Base-by-base conservation (phyloP, 2,329 filamentous ascomycete species). In the Lizonia empirigonia region DNA sequence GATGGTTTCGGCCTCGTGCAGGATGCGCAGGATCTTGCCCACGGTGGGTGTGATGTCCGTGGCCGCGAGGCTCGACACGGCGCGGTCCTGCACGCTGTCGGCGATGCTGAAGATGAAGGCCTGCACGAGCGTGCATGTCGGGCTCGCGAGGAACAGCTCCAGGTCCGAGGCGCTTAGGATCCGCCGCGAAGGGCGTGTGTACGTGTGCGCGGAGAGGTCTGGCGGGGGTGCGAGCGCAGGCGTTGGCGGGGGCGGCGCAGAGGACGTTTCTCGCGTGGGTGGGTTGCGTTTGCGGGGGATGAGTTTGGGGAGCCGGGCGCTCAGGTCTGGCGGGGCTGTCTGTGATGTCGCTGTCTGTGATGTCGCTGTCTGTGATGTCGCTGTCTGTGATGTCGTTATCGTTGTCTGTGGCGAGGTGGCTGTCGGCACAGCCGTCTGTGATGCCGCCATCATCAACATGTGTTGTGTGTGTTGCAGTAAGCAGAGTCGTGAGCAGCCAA, bases 81-180 rank as follows among this genome's bases (percentile, higher is more conserved):
- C 84, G 22, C 80, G 84, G 67, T 89, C 86, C 40, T 85, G 78
- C 35, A 96, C 89, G 4, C 89, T 85, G 64, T 97, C 92, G 35
- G 91, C 87, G 18, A 99, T 84, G 8, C 84, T 83, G 73, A 96
- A 97, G 55, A 97, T 81, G 76, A 96, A 99, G 16, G 89, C 85
- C 50, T 89, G 78, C 34, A 99, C 82, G 32, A 97, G 82, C 7
- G 79, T 80, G 72, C 90, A 88, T 6, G 92, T 87, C 0, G 87
- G 80, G 0, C 92, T 97, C 0, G 83, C 77, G 15, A 91, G 81
- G 65, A 97, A 99, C 4, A 91, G 76, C 15, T 89, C 81, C 69
- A 96, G 92, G 62, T 99, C 94, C 39, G 83, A 78, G 2, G 80
- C 79, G 3, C 91, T 93, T 10, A 99, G 77, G 44, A 99, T 97